Conservation (phyloP, 1,284 basidiomycete genomes). For the Crocinoboletus sp. region DNA sequence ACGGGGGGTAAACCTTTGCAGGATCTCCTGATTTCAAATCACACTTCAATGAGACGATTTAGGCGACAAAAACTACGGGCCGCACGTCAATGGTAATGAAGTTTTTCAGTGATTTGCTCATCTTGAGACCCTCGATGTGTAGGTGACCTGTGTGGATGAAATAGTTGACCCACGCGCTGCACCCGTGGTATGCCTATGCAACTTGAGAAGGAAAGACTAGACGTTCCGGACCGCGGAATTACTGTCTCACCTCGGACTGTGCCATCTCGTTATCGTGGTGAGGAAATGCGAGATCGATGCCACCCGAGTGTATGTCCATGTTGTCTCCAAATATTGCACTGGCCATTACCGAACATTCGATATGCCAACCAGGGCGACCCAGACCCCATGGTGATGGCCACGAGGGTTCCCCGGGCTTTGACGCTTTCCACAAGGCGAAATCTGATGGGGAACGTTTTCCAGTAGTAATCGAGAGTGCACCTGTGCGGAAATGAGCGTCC, state of each 20-base stretch:
- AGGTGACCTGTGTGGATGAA: conserved; percentile 98
- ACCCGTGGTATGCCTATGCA: conserved; percentile 84
- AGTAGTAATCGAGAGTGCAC: conserved; percentile 57
- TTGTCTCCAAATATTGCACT: conserved; percentile 87
- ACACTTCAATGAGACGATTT: conserved; percentile 7
- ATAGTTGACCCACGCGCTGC: conserved; percentile 96
- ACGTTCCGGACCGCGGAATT: conserved; percentile 5
- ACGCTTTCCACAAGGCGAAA: conserved; percentile 98
- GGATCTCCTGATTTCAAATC: conserved; percentile 65
- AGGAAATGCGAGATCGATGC: conserved; percentile 95
- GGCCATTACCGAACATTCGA: conserved; percentile 99
- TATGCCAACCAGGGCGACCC: conserved; percentile 99
- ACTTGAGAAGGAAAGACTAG: conserved; percentile 12
- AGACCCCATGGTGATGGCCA: conserved; percentile 97
- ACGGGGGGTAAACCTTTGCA: conserved; percentile 80
- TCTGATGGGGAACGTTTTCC: conserved; percentile 72
- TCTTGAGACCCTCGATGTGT: conserved; percentile 98
- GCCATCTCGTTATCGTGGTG: conserved; percentile 99
- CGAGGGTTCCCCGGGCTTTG: conserved; percentile 95
- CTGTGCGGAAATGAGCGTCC: conserved; percentile 30
- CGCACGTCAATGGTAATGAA: conserved; percentile 97
- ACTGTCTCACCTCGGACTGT: conserved; percentile 78
- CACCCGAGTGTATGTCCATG: conserved; percentile 99
- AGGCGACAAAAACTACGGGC: conserved; percentile 6
- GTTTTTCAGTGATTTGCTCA: conserved; percentile 99